Evolutionary conservation across 306 rosid species (phyloP).

Genomic region (Cicer bijugum): DNA sequence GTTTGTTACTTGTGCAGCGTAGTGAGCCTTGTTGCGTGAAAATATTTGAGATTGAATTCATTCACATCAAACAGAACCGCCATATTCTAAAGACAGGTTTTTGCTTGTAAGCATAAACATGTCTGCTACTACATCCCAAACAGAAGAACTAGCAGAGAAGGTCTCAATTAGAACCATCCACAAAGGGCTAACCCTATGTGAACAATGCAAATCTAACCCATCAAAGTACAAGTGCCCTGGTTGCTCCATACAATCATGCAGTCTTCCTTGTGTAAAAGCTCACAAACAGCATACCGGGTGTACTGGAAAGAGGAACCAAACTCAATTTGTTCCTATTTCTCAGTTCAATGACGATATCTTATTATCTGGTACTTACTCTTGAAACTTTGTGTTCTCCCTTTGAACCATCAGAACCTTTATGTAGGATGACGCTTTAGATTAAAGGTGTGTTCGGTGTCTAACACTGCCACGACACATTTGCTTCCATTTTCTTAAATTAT

Average conservation of each 20-base stretch:
- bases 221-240: conserved; percentile 87
- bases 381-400: conserved; percentile 5
- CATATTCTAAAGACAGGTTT: not conserved
- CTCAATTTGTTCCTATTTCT: conserved; percentile 74
- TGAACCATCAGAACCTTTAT: not conserved
- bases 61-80: not conserved
- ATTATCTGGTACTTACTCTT: conserved; percentile 65
- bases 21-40: conserved; percentile 1
- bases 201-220: conserved; percentile 73
- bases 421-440: not conserved
- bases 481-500: not conserved
- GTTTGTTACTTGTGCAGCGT: not conserved
- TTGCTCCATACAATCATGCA: conserved; percentile 77
- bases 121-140: conserved; percentile 19
- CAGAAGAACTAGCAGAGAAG: conserved; percentile 45
- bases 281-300: conserved; percentile 78
- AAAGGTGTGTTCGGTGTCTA: too few relatives aligned
- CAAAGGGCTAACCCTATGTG: conserved; percentile 48
- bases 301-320: conserved; percentile 70
- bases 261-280: conserved; percentile 79
- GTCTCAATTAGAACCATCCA: conserved; percentile 32
- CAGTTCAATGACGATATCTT: conserved; percentile 67
- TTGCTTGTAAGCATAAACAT: conserved; percentile 22
- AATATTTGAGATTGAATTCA: not conserved
- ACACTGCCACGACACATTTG: too few relatives aligned